Evolutionary conservation across 2,329 filamentous ascomycete species (phyloP), one percentile per base, ranked within the genome.

Genomic region (Eurotiales sp.): DNA sequence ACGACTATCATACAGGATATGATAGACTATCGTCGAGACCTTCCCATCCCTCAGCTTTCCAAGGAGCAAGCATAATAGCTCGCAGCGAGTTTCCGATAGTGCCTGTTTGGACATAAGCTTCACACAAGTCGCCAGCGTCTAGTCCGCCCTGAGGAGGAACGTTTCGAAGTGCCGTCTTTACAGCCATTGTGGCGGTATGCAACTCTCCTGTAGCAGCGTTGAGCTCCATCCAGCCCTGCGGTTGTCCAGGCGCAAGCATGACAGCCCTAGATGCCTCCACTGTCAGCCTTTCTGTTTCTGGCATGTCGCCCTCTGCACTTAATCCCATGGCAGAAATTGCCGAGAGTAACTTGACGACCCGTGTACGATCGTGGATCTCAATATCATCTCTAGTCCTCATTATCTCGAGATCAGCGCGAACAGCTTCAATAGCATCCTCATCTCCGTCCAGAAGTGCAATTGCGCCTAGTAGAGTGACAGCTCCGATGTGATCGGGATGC

Each of bases 391-490:
- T 83, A 0, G 84, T 87, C 27, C 90, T 82, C 42, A 96, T 77
- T 2, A 73, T 75, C 42, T 89, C 79, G 10, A 99, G 78, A 64
- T 95, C 90, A 6, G 87, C 82, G 3, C 83, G 77, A 0, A 96
- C 90, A 0, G 90, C 91, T 50, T 90, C 87, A 8, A 92, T 74
- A 1, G 85, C 87, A 58, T 95, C 90, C 17, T 78, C 75, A 62
- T 96, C 91, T 14, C 83, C 78, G 53, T 96, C 90, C 0, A 96
- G 71, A 2, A 95, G 76, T 0, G 90, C 89, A 58, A 97, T 88
- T 2, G 89, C 85, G 0, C 90, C 91, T 0, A 99, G 77, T 3
- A 97, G 78, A 0, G 90, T 80, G 1, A 95, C 82, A 0, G 90
- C 86, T 56, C 85, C 86, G 1, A 95, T 81, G 58, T 97, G 90